Percentiles rank a stretch among this genome's conserved stretches.
These are phyloP conservation scores for Metarhizium album DNA, from an alignment of 2,329 filamentous ascomycete species.

Conservation along the genomic window DNA sequence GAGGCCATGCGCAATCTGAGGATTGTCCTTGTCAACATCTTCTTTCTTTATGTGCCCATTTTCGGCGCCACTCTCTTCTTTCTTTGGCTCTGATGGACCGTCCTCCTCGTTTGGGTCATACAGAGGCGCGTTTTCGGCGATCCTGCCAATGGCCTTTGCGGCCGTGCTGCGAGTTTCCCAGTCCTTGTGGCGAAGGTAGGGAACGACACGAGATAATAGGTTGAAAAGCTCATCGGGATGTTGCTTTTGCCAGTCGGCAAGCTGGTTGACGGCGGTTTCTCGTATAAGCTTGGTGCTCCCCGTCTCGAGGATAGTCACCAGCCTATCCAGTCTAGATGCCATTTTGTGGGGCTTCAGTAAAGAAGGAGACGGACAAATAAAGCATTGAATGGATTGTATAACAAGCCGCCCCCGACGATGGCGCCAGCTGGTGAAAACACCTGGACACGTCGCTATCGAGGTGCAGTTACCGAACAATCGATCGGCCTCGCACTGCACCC, in stretches of 20 bases:
- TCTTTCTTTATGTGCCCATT: conserved; percentile 47
- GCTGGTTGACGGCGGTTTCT: conserved; percentile 91
- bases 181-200: conserved; percentile 86
- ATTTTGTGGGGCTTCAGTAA: conserved; percentile 5
- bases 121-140: conserved; percentile 74
- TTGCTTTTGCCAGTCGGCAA: conserved; percentile 95
- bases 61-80: conserved; percentile 25
- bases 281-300: conserved; percentile 93
- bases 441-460: conserved; percentile 5
- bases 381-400: conserved; percentile 12
- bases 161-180: conserved; percentile 95
- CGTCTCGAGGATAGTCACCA: conserved; percentile 89
- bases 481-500: conserved; percentile 11
- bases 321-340: conserved; percentile 58
- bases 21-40: conserved; percentile 38
- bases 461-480: conserved; percentile 10
- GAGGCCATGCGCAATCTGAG: conserved; percentile 44
- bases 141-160: conserved; percentile 87
- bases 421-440: background rate
- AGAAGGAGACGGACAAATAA: background rate
- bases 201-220: conserved; percentile 83
- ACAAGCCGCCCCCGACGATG: conserved; percentile 9
- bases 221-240: conserved; percentile 98
- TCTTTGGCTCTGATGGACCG: conserved; percentile 31
- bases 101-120: conserved; percentile 84